These are phyloP conservation scores for Clarireedia sp. DNA, from an alignment of 2,329 filamentous ascomycete genomes.

Conservation along the genomic window DNA sequence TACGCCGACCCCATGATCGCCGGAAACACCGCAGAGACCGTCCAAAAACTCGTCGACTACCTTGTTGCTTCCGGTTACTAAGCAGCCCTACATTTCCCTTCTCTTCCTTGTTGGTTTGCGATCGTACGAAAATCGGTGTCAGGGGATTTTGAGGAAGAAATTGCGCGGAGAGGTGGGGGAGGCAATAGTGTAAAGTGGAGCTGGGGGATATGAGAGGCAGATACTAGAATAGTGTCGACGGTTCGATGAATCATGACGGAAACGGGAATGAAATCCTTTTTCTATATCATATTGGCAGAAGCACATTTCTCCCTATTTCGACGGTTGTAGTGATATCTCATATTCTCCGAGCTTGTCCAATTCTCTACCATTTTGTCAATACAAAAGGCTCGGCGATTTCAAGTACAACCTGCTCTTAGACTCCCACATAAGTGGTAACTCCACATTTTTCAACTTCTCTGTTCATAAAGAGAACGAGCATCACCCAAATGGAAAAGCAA, in stretches of 20 bases:
- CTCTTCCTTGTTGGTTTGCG: neutral
- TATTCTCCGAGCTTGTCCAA: neutral
- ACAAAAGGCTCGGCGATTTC: no score
- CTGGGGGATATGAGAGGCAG: neutral
- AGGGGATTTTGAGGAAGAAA: neutral
- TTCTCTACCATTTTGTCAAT: no score
- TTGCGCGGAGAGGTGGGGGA: neutral
- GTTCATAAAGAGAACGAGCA: no score
- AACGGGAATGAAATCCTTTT: no score
- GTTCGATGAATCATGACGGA: no score
- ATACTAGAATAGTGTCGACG: conserved; percentile 3
- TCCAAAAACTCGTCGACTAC: conserved; percentile 83
- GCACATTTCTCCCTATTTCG: no score
- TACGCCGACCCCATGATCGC: conserved; percentile 69
- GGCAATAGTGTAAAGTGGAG: neutral
- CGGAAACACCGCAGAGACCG: conserved; percentile 67
- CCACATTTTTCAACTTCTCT: no score
- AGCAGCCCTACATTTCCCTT: neutral
- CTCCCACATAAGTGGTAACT: no score
- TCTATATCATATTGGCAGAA: no score
- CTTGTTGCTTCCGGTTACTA: conserved; percentile 66
- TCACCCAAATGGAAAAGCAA: no score
- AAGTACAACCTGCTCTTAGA: no score
- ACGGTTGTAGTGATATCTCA: neutral
- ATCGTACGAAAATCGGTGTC: neutral